phyloP scores from a whole-genome alignment of 805 yeast species.

The Cyberlindnera galapagoensis region DNA sequence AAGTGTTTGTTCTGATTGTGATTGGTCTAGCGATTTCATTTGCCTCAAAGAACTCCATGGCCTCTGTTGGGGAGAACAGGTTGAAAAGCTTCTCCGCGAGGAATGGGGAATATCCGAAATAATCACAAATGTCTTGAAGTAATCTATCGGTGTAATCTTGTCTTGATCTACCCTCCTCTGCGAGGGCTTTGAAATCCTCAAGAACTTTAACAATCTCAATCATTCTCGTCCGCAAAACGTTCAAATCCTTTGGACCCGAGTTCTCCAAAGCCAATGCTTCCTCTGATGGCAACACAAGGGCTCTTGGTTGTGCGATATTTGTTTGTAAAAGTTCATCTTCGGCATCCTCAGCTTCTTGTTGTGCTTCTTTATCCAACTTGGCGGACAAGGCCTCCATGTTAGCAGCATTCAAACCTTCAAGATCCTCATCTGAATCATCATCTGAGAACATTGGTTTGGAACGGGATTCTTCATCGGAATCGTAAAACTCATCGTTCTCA shows the following conservation, averaged over 20 bases:
- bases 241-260: conserved; percentile 63
- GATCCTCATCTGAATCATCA: conserved; percentile 48
- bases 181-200: conserved; percentile 77
- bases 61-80: conserved; percentile 90
- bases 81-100: conserved; percentile 92
- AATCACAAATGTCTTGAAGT: conserved; percentile 79
- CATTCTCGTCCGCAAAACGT: conserved; percentile 86
- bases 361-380: conserved; percentile 54
- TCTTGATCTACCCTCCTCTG: conserved; percentile 84
- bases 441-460: conserved; percentile 24
- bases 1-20: conserved; percentile 95
- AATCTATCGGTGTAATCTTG: conserved; percentile 75
- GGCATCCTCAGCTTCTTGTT: conserved; percentile 55
- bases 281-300: conserved; percentile 65
- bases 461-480: conserved; percentile 23
- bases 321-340: conserved; percentile 56
- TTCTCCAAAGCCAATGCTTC: conserved; percentile 50
- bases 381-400: conserved; percentile 78
- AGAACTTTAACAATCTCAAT: conserved; percentile 90
- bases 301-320: conserved; percentile 60
- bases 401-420: conserved; percentile 70
- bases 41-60: conserved; percentile 97
- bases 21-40: conserved; percentile 96
- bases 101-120: conserved; percentile 88
- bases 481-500: conserved; percentile 30